Base-by-base conservation (phyloP, 257 asterid species). In the Rubia yunnanensis region DNA sequence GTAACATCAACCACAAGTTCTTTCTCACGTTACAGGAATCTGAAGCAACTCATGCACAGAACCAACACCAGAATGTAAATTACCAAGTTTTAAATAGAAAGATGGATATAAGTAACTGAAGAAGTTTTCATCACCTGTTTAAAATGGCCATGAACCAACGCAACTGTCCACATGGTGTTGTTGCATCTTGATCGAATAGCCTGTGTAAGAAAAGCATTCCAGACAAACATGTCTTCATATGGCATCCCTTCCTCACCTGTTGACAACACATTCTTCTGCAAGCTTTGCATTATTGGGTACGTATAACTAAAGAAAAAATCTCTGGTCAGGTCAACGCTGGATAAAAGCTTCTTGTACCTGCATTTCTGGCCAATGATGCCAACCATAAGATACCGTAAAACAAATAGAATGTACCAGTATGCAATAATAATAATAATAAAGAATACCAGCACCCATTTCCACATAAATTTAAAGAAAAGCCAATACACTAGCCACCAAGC, bases 281-380 rank as follows among this genome's bases (percentile, higher is more conserved):
- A 79, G 77, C 86, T 82, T 73, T 82, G 96, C 99, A 94, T 94
- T 66, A 94, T 83, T 54, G 99, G 95, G 75, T 94, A 94, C 44
- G 99, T 86, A 70, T 85, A 85, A 86, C 99, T 88, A 73, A 79
- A 90, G 95, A 88, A 94, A 79, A 94, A 94, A 80, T 94, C 99
- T 72, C 88, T 90, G 3, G 99, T 80, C 91, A 94, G 82, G 73
- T 94, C 99, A 11, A 94, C 97, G 81, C 97, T 90, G 70, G 96
- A 90, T 79, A 94, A 85, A 58, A 90, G 96, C 84, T 94, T 94
- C 89, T 82, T 94, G 87, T 94, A 94, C 94, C 99, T 94, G 92
- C 80, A 79, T 69, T 76, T 41, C 53, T 44, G 48, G 69, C 61
- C 64, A 70, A 63, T 49, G 58, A 49, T 58, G 48, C 65, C 73